These are phyloP conservation scores for Cadophora malorum DNA, from an alignment of 2,329 filamentous ascomycete species.

Conservation along the genomic window DNA sequence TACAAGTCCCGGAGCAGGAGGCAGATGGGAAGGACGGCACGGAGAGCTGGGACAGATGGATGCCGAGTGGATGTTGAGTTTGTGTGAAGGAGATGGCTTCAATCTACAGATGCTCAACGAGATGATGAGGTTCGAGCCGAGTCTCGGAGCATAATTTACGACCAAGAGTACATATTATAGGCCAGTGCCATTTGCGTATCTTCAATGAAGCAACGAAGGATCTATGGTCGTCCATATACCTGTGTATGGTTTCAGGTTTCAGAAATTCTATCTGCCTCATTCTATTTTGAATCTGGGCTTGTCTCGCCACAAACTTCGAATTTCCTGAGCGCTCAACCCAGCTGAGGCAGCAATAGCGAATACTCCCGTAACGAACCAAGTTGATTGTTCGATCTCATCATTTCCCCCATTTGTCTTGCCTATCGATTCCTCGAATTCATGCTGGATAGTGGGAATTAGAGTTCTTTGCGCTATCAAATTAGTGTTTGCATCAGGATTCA, in stretches of 20 bases:
- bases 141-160: background rate
- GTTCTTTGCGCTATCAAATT: no score
- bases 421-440: no score
- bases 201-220: background rate
- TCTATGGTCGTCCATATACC: no score
- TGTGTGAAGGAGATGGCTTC: background rate
- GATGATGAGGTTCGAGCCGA: background rate
- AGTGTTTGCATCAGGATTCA: no score
- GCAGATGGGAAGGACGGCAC: constrained; percentile 36
- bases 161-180: background rate
- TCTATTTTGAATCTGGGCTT: background rate
- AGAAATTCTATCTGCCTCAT: background rate
- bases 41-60: constrained; percentile 38
- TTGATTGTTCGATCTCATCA: no score
- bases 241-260: no score
- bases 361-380: no score
- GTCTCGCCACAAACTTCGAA: background rate
- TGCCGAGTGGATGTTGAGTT: constrained; percentile 7
- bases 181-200: background rate
- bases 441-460: no score
- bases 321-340: background rate
- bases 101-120: background rate
- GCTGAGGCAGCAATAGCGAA: no score
- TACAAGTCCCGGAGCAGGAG: constrained; percentile 27
- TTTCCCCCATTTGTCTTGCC: no score